Evolutionary conservation across 2,329 filamentous ascomycete species (phyloP), one percentile per base, ranked within the genome.

Genomic region (Aciculosporium take): DNA sequence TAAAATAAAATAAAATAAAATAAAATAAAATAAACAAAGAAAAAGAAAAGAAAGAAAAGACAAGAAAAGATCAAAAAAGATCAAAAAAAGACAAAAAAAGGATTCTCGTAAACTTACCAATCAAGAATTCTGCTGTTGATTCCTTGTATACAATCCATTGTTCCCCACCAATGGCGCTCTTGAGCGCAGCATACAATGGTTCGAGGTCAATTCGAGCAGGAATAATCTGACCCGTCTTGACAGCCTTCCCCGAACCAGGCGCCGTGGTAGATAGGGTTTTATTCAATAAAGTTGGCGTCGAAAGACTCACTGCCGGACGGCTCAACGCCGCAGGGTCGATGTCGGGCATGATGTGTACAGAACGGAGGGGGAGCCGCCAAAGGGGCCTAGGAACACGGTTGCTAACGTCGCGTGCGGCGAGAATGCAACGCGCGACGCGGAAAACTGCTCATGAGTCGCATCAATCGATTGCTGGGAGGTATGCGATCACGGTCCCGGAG

Each of bases 301-400:
- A 67, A 42, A 77, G 66, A 58, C 63, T 69, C 56, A 71, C 58
- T 37, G 74, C 62, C 46, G 74, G 72, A 54, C 76, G 74, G 67
- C 75, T 79, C 53, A 81, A 61, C 49, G 77, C 76, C 65, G 77
- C 75, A 54, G 77, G 77, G 66, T 81, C 77, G 63, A 81, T 81
- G 63, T 81, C 77, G 53, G 76, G 76, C 76, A 81, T 81, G 37
- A 27, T 49, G 53, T 56, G 53, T 51, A 41, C 39, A n/a, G 46
- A 46, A 42, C 47, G 49, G 49, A 48, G 46, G 52, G 48, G 48
- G 53, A 48, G 30, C 9, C 9, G 30, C 13, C 17, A 9, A 32
- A 52, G 49, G 50, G 53, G n/a, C n/a, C n/a, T n/a, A n/a, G n/a
- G n/a, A n/a, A n/a, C n/a, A n/a, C 51, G 52, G 46, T 50, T 24